Evolutionary conservation across 2,329 filamentous ascomycete species (phyloP).

Genomic region (Cladosporium velox): DNA sequence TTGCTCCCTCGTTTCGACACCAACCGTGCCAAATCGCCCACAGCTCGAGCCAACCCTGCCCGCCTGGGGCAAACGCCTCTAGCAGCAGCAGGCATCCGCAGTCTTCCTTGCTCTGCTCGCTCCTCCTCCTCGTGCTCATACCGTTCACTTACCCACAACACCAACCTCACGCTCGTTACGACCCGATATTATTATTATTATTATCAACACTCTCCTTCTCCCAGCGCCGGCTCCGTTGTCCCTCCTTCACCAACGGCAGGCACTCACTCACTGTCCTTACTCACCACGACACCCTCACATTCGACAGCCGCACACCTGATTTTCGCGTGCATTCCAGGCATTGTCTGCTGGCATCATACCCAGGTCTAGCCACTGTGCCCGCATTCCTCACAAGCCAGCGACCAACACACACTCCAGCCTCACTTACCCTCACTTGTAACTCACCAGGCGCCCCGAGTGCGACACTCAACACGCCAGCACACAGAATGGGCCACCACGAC

Average conservation of each 20-base stretch:
- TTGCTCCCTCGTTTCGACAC: constrained; percentile 11
- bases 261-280: neutral
- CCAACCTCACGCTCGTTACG: constrained; percentile 15
- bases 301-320: neutral
- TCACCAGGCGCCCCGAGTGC: neutral
- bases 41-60: constrained; percentile 13
- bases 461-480: constrained; percentile 13
- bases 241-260: constrained; percentile 18
- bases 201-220: constrained; percentile 4
- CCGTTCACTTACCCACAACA: neutral
- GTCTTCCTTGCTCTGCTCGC: neutral
- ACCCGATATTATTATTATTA: neutral
- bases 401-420: constrained; percentile 17
- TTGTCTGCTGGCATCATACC: neutral
- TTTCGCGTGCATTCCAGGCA: constrained; percentile 7
- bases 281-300: neutral
- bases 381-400: constrained; percentile 16
- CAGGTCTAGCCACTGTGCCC: constrained; percentile 7
- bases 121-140: constrained; percentile 10
- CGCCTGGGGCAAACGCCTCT: constrained; percentile 10
- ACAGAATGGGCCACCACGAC: constrained; percentile 34
- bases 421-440: neutral
- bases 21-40: constrained; percentile 6
- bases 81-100: neutral
- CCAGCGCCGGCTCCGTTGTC: constrained; percentile 17